Evolutionary conservation across 2,329 filamentous ascomycete genomes (phyloP), one percentile per base, ranked within the genome.

Genomic region (Fusarium neocosmosporiellum): DNA sequence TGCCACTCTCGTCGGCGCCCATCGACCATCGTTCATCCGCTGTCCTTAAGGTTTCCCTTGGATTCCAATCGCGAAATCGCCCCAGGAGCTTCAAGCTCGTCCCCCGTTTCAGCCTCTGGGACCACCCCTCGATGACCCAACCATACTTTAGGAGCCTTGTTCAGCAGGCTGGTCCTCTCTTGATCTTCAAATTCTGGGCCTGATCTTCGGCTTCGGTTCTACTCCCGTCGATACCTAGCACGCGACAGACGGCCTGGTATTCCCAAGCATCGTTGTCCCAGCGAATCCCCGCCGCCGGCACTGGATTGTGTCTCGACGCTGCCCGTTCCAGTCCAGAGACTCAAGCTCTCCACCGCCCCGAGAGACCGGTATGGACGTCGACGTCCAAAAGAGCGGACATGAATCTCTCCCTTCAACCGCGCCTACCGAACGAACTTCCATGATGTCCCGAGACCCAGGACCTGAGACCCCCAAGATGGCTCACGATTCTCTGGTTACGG

Each of bases 401-500:
- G 79, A 77, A 63, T 66, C 73, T 68, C 68, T 78, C 72, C 75
- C 77, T 75, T 74, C 70, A 43, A 55, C 75, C 55, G 61, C 67
- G 62, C 62, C 74, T 60, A 50, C 70, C 57, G 71, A 69, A 67
- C 68, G 62, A 73, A 60, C 43, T 66, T 72, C 75, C 68, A 73
- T 67, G 72, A 77, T 67, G 66, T 68, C 66, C 55, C 74, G 74
- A 69, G 76, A 80, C 65, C 61, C 69, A 66, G 72, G 34, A 70
- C 72, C 74, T 43, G 80, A 79, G 74, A 81, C 80, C 50, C 80
- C 81, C n/a, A 83, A 79, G 67, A 83, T 83, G 79, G 73, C 80
- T 22, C 88, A 88, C 79, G 92, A 94, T 81, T 94, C 93, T 22
- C 92, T 94, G 91, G 92, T 94, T 53, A 94, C 92, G 9, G 92